Conservation (phyloP, 2,329 filamentous ascomycete genomes). For the Aspergillus sojae region DNA sequence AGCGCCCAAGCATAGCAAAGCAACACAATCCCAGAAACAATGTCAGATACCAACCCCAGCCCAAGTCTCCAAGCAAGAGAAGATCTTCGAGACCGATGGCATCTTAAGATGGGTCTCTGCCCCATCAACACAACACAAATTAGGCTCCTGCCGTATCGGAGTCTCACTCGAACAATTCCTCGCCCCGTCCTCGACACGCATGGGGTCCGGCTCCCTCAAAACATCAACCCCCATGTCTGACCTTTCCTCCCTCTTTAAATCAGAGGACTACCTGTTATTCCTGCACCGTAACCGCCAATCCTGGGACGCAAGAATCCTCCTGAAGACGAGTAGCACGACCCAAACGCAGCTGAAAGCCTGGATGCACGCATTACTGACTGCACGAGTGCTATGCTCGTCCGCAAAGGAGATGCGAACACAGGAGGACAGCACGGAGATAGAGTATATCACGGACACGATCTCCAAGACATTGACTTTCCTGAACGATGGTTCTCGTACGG, state of each 20-base stretch:
- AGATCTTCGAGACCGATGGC: conserved; percentile 64
- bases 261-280: conserved; percentile 65
- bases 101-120: conserved; percentile 60
- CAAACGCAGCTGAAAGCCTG: conserved; percentile 62
- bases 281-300: conserved; percentile 38
- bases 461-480: conserved; percentile 48
- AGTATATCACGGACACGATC: conserved; percentile 37
- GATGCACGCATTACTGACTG: conserved; percentile 61
- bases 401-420: neutral
- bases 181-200: conserved; percentile 15
- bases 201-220: conserved; percentile 26
- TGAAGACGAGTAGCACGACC: conserved; percentile 61
- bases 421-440: neutral
- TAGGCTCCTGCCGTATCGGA: conserved; percentile 61
- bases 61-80: conserved; percentile 63
- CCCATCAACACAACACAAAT: neutral
- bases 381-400: conserved; percentile 28
- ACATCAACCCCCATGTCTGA: conserved; percentile 47
- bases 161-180: conserved; percentile 44
- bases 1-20: neutral
- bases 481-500: conserved; percentile 46
- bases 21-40: conserved; percentile 5
- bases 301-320: conserved; percentile 58
- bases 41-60: conserved; percentile 57
- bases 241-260: conserved; percentile 54